A percentile compares a stretch with the other conserved stretches of the same genome.
Conservation (phyloP, 352 stramenopile genomes). For the Phytophthora rubi region DNA sequence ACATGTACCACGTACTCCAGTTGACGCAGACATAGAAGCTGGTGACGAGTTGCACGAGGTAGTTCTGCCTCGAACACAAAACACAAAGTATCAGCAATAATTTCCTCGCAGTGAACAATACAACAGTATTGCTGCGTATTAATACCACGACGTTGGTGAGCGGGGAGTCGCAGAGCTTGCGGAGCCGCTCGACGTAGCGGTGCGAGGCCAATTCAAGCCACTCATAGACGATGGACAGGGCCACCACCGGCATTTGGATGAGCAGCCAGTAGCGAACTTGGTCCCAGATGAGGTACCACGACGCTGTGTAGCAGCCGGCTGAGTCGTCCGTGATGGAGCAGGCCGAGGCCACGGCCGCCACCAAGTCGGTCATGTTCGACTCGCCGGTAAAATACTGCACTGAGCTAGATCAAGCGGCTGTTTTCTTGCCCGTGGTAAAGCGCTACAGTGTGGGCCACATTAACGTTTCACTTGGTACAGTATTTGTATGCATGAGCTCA, state of each 20-base stretch:
- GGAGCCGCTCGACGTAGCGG: conserved; percentile 69
- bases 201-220: conserved; percentile 80
- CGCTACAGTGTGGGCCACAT: neutral
- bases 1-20: conserved; percentile 66
- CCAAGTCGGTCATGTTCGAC: conserved; percentile 26
- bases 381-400: neutral
- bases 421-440: conserved; percentile 23
- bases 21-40: conserved; percentile 83
- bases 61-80: conserved; percentile 51
- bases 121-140: neutral
- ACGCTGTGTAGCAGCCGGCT: conserved; percentile 76
- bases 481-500: neutral
- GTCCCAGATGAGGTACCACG: conserved; percentile 84
- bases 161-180: conserved; percentile 71
- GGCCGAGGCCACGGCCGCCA: conserved; percentile 25
- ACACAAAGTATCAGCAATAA: neutral
- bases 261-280: conserved; percentile 84
- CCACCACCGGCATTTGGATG: conserved; percentile 73
- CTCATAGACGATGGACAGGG: conserved; percentile 77
- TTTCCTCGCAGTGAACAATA: neutral
- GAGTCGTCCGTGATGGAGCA: conserved; percentile 68
- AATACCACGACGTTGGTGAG: conserved; percentile 68
- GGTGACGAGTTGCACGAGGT: conserved; percentile 79
- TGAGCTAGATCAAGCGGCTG: conserved; percentile 11
- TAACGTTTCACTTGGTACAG: neutral